These are phyloP conservation scores for Capsicum chinense DNA, from an alignment of 257 asterid genomes.

Conservation along the genomic window DNA sequence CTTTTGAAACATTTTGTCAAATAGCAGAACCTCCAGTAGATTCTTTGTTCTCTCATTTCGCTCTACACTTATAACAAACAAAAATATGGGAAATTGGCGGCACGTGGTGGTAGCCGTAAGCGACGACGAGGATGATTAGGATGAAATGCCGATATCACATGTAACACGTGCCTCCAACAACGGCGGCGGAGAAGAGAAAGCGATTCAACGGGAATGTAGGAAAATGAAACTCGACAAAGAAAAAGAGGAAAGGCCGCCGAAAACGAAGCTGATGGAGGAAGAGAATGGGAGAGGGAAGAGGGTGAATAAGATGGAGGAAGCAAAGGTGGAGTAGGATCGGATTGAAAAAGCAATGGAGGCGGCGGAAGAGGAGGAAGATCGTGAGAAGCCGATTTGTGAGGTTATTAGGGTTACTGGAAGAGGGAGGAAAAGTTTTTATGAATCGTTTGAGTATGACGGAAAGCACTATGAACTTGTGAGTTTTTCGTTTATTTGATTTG, in stretches of 20 bases:
- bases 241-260: conserved; percentile 25
- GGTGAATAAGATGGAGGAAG: conserved; percentile 44
- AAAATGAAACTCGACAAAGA: conserved; percentile 39
- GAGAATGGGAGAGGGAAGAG: conserved; percentile 3
- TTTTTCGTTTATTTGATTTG: not conserved
- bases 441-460: conserved; percentile 75
- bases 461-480: conserved; percentile 74
- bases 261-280: not conserved
- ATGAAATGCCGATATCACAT: conserved; percentile 16
- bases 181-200: not conserved
- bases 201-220: conserved; percentile 40
- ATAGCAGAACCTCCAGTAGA: not conserved
- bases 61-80: not conserved
- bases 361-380: conserved; percentile 29
- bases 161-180: conserved; percentile 4
- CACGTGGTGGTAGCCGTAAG: not conserved
- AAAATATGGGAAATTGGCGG: conserved; percentile 32
- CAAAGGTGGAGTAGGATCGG: no score
- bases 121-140: conserved; percentile 18
- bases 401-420: conserved; percentile 66
- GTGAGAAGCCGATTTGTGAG: conserved; percentile 73
- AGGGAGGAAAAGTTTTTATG: conserved; percentile 51
- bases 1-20: no score
- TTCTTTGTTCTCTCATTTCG: not conserved
- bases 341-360: no score